Evolutionary conservation across 257 asterid genomes (phyloP), one percentile per base, ranked within the genome.

Genomic region (Solanum etuberosum): DNA sequence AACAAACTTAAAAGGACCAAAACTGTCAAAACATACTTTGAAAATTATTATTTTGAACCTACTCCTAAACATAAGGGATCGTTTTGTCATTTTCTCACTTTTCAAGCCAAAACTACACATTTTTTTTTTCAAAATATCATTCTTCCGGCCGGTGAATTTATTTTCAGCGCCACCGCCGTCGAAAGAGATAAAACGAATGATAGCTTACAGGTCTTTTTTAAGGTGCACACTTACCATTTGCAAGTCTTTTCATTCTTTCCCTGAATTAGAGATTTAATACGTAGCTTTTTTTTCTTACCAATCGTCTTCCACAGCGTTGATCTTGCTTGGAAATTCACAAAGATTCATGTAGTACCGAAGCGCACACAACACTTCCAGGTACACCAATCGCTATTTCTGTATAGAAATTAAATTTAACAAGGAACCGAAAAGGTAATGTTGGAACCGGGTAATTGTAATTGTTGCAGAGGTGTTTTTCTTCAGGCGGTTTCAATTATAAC

Each of bases 351-450:
- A 59, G 83, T 86, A 88, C 87, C 92, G 73, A 88, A 89, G 73
- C 85, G 90, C 87, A 83, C 86, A 72, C 91, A 67, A 16, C 51
- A 76, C 88, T 88, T 89, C 27, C 92, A 89, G 94, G 95, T 94
- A 86, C 18, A 88, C 51, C 38, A 73, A 21, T 81, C 21, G 29
- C 83, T 46, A 11, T 71, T 48, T 21, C 37, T 20, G 15, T 32
- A 9, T 32, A 18, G 46, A 71, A 71, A 18, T 70, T 31, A 70
- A 68, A 70, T 31, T 31, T 70, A 31, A 70, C 46, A 72, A 72
- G 27, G 80, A 34, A 72, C 23, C 9, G 16, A 34, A 18, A 34
- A 72, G 46, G 27, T 72, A 10, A 72, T 72, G 80, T 9, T 72
- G 46, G 9, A 72, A 46, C 5, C 9, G 67, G 87, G 51, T 43